Evolutionary conservation across 2,329 filamentous ascomycete species (phyloP).

Genomic region (Trichoderma sp.): DNA sequence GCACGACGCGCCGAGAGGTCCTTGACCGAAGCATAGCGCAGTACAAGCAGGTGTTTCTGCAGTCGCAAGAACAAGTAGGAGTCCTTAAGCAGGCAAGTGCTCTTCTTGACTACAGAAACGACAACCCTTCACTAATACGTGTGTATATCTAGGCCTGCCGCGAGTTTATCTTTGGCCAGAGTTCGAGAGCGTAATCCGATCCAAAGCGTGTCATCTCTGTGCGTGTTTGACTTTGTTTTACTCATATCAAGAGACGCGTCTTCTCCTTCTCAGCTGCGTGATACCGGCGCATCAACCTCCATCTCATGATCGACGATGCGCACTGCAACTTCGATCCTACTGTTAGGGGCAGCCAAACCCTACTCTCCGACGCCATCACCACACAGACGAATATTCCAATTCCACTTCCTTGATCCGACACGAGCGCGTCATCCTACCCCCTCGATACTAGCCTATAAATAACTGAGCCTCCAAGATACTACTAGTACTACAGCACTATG

Average conservation of each 20-base stretch:
- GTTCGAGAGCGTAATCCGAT: not conserved
- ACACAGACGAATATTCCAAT: conserved; percentile 6
- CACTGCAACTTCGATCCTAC: not conserved
- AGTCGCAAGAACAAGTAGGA: conserved; percentile 75
- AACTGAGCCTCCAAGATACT: conserved; percentile 5
- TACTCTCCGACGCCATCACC: not conserved
- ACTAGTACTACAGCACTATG: too few species aligned
- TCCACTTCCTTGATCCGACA: conserved; percentile 1
- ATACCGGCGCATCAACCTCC: not conserved
- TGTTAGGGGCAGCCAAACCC: conserved; percentile 2
- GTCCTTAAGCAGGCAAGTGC: conserved; percentile 62
- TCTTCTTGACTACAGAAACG: not conserved
- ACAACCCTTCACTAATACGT: conserved; percentile 3
- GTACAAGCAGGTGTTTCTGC: conserved; percentile 83
- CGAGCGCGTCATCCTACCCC: conserved; percentile 15
- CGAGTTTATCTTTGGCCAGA: conserved; percentile 43
- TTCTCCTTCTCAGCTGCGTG: not conserved
- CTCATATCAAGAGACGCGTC: not conserved
- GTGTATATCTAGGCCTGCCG: conserved; percentile 40
- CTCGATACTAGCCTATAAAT: conserved; percentile 21
- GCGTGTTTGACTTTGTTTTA: not conserved
- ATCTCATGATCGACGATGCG: not conserved
- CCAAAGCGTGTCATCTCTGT: not conserved
- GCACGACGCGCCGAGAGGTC: conserved; percentile 71
- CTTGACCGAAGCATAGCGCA: conserved; percentile 81